Conservation (phyloP, 2,329 filamentous ascomycete genomes). For the Fusarium staphyleae region DNA sequence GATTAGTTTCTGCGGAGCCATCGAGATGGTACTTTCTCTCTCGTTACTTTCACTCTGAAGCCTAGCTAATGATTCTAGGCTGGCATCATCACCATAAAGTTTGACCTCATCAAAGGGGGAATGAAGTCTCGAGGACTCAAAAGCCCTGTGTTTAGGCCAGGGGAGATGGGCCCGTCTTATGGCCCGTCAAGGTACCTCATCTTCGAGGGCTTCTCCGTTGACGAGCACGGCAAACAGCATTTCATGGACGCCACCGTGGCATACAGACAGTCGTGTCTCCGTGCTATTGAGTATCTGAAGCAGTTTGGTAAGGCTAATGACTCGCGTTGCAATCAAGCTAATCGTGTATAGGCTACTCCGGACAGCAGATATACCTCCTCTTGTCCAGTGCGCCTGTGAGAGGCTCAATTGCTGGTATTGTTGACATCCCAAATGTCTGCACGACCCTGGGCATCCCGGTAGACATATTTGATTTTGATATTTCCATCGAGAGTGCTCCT, state of each 20-base stretch:
- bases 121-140: constrained; percentile 78
- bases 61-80: constrained; percentile 50
- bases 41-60: fast-evolving
- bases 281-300: constrained; percentile 50
- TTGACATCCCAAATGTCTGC: constrained; percentile 90
- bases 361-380: constrained; percentile 84
- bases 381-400: constrained; percentile 87
- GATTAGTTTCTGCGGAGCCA: constrained; percentile 87
- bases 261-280: constrained; percentile 80
- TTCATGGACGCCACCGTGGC: constrained; percentile 87
- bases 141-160: constrained; percentile 85
- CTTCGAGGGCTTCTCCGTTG: constrained; percentile 82
- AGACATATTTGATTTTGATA: constrained; percentile 96
- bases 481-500: constrained; percentile 66
- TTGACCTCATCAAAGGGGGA: constrained; percentile 84
- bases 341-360: constrained; percentile 52
- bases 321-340: neutral
- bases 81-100: constrained; percentile 88
- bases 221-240: constrained; percentile 87
- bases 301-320: constrained; percentile 41
- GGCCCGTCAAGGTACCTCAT: constrained; percentile 38
- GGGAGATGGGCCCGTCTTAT: constrained; percentile 52
- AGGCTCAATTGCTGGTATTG: constrained; percentile 87
- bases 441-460: constrained; percentile 88
- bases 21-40: constrained; percentile 72